phyloP scores from a whole-genome alignment of 2,329 filamentous ascomycete species.

The Cytospora paraplurivora region DNA sequence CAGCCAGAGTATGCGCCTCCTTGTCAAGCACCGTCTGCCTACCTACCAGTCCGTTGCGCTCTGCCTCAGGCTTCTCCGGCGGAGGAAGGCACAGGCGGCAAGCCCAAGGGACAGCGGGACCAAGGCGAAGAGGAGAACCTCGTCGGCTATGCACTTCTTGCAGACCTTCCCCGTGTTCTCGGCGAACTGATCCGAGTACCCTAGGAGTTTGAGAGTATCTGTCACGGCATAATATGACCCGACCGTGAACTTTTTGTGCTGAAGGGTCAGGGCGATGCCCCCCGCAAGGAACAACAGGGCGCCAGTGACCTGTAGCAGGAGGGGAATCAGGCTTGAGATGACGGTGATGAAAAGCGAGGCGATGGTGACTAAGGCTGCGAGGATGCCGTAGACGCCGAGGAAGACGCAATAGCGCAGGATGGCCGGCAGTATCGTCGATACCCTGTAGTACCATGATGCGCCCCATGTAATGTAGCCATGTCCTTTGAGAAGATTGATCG shows the following conservation, averaged over 20 bases:
- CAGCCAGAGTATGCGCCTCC: neutral
- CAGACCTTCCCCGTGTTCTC: neutral
- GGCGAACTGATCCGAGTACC: neutral
- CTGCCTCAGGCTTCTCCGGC: neutral
- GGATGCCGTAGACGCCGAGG: neutral
- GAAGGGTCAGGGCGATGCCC: neutral
- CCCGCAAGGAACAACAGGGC: neutral
- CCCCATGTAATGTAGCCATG: neutral
- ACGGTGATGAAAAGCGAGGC: neutral
- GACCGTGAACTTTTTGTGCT: too few species aligned
- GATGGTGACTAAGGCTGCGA: neutral
- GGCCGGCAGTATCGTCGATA: neutral
- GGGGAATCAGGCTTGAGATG: neutral
- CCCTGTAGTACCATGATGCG: neutral
- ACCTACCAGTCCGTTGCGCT: neutral
- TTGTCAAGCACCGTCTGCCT: neutral
- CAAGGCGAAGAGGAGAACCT: neutral
- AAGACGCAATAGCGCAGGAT: neutral
- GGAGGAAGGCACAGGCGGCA: neutral
- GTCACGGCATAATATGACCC: neutral
- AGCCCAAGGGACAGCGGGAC: neutral
- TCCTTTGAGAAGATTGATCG: neutral
- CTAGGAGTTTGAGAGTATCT: rapidly evolving
- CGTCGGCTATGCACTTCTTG: neutral
- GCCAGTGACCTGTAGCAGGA: neutral